Conservation (phyloP, 2,329 filamentous ascomycete genomes). For the Exophiala bonariae region DNA sequence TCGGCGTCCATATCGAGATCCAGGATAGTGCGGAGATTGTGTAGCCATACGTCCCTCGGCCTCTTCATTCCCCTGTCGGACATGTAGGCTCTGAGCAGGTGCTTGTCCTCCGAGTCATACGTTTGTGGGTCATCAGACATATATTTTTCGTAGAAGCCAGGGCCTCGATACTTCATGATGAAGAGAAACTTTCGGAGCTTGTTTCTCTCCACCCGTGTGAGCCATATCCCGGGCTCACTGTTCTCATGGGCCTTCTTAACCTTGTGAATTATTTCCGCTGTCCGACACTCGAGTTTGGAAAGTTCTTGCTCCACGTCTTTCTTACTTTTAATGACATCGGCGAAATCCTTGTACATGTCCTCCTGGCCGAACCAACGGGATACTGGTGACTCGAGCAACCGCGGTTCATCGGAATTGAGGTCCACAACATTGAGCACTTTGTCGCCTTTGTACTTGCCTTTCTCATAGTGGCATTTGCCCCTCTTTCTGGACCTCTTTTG, state of each 20-base stretch:
- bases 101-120: constrained; percentile 35
- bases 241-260: constrained; percentile 26
- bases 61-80: constrained; percentile 27
- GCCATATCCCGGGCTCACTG: constrained; percentile 27
- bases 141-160: constrained; percentile 37
- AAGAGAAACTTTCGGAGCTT: constrained; percentile 48
- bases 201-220: constrained; percentile 37
- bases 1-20: constrained; percentile 33
- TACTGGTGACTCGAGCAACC: constrained; percentile 23
- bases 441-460: constrained; percentile 15
- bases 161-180: constrained; percentile 47
- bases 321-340: constrained; percentile 23
- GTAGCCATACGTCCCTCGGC: constrained; percentile 38
- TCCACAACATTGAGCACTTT: constrained; percentile 25
- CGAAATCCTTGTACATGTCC: constrained; percentile 36
- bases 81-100: constrained; percentile 34
- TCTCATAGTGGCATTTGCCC: constrained; percentile 9
- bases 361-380: constrained; percentile 30
- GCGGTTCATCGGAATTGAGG: constrained; percentile 26
- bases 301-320: constrained; percentile 32
- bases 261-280: constrained; percentile 25
- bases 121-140: constrained; percentile 33
- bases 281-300: constrained; percentile 29
- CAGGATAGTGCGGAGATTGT: constrained; percentile 34
- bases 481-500: constrained; percentile 5